These are phyloP conservation scores for Babesia bovis DNA, from an alignment of 169 alveolate species.

Conservation along the genomic window DNA sequence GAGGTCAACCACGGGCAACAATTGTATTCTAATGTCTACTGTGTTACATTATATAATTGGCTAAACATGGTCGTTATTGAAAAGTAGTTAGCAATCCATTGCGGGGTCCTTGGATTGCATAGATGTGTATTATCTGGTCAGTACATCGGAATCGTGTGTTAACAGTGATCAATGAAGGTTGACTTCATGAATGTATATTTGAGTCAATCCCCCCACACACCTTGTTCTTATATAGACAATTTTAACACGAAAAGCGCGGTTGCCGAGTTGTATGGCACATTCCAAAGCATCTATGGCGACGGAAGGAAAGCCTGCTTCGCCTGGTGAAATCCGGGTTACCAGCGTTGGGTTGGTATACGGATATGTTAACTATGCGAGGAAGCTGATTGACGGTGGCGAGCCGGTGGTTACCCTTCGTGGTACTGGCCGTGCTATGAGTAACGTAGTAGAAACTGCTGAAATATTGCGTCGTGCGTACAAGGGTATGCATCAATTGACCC, in stretches of 20 bases:
- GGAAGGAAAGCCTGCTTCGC: slow-evolving; percentile 74
- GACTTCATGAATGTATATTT: background rate
- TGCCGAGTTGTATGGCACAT: slow-evolving; percentile 16
- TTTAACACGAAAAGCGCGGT: background rate
- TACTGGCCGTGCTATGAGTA: slow-evolving; percentile 87
- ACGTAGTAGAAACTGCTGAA: slow-evolving; percentile 85
- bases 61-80: too few relatives aligned
- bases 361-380: slow-evolving; percentile 82
- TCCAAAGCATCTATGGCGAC: slow-evolving; percentile 17
- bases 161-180: background rate
- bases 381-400: slow-evolving; percentile 74
- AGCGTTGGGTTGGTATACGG: slow-evolving; percentile 80
- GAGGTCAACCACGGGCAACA: too few relatives aligned
- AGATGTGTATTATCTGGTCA: too few relatives aligned
- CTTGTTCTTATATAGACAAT: background rate
- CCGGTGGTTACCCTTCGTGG: slow-evolving; percentile 81
- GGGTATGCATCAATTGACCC: slow-evolving; percentile 85
- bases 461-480: slow-evolving; percentile 79
- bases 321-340: slow-evolving; percentile 84
- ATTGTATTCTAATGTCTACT: too few relatives aligned
- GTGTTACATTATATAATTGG: too few relatives aligned
- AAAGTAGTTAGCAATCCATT: too few relatives aligned
- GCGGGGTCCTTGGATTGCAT: too few relatives aligned
- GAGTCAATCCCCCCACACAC: background rate
- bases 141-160: background rate